Evolutionary conservation across 306 rosid species (phyloP), one percentile per base, ranked within the genome.

Genomic region (Notholithocarpus densiflorus): DNA sequence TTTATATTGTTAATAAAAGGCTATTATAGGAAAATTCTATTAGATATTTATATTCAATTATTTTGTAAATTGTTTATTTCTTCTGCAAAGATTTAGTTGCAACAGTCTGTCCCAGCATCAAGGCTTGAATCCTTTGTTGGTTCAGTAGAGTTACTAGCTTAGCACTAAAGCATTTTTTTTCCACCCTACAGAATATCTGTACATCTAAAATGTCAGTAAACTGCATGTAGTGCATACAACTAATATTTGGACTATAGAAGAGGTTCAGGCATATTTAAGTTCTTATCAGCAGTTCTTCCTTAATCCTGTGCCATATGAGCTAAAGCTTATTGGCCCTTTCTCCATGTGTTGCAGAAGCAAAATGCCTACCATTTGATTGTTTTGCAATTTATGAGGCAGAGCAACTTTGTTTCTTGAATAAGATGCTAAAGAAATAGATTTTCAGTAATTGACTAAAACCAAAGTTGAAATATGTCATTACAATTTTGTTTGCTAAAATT

Each of bases 211-310:
- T 32, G 31, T 75, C 74, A 23, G 14, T 31, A 48, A 69, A 68
- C 56, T 18, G 18, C 65, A 69, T 57, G 64, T 51, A 37, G 72
- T 29, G 66, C 56, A 27, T 64, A 29, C 70, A 64, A 59, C 20
- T 70, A 51, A 81, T 78, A 73, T 29, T 75, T 68, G 57, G 31
- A 64, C 19, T 3, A n/a, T 83, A 51, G 75, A 71, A 51, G 84
- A 37, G 75, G 56, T 51, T 55, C 55, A 54, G 78, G 73, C 57
- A 54, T 68, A 61, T 75, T 19, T 68, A 70, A 69, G 69, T 80
- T 66, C n/a, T 73, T 74, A 68, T 74, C 53, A 62, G 73, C 20
- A 71, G 54, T 74, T 82, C 59, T 77, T 64, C 45, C n/a, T 21
- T 73, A 65, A 64, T 64, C 60, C 56, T 29, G 45, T 64, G 17